These are phyloP conservation scores for Colletotrichum trifolii DNA, from an alignment of 2,329 filamentous ascomycete genomes.

Conservation along the genomic window DNA sequence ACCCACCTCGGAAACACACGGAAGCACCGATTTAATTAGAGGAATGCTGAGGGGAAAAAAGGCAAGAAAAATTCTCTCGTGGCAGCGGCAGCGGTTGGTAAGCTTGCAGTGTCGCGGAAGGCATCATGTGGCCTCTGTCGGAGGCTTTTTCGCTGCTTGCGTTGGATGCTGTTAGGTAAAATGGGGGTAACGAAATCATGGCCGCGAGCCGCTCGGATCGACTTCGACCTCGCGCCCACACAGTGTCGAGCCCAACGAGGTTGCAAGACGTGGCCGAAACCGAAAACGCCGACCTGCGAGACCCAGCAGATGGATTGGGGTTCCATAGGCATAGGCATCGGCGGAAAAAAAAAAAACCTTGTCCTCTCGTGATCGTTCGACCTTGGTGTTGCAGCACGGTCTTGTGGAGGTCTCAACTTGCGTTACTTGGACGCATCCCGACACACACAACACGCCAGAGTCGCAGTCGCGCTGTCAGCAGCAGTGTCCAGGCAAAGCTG, in stretches of 20 bases:
- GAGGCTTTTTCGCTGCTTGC: constrained; percentile 18
- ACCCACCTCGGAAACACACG: constrained; percentile 1
- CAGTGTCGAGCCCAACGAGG: not conserved
- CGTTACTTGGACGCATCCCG: too few species aligned
- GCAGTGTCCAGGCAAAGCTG: not conserved
- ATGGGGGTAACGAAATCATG: constrained; percentile 21
- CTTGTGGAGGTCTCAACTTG: not conserved
- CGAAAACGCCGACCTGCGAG: not conserved
- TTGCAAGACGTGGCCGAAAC: not conserved
- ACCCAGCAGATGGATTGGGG: not conserved
- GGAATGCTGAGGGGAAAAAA: not conserved
- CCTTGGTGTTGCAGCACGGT: not conserved
- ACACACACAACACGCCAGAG: too few species aligned
- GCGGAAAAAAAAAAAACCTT: too few species aligned
- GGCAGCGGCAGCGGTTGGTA: constrained; percentile 3
- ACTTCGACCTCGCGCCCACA: not conserved
- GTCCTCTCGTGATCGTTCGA: too few species aligned
- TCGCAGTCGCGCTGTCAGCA: too few species aligned
- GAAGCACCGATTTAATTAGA: constrained; percentile 5
- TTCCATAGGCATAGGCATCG: not conserved
- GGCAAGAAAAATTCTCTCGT: not conserved
- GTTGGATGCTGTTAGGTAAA: constrained; percentile 17
- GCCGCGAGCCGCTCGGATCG: not conserved
- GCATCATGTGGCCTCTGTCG: constrained; percentile 18
- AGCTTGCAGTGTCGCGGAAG: not conserved